A percentile compares a stretch with the other conserved stretches of the same genome.
These are phyloP conservation scores for Jackrogersella minutella DNA, from an alignment of 495 filamentous ascomycete genomes.

Conservation along the genomic window DNA sequence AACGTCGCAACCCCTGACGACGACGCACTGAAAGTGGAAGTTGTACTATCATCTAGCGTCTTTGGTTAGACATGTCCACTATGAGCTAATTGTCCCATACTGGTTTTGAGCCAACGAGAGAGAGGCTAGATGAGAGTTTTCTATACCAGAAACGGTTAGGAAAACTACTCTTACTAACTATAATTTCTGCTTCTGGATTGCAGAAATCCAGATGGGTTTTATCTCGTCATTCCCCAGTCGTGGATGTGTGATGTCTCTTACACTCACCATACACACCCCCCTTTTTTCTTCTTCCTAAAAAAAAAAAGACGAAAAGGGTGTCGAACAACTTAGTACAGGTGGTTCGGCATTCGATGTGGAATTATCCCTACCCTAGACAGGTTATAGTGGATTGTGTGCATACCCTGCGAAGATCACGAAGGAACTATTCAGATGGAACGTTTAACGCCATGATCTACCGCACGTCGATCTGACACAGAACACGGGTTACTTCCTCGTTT, in stretches of 20 bases:
- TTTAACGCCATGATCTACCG: constrained; percentile 53
- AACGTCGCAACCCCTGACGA: constrained; percentile 20
- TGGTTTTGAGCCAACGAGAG: not conserved
- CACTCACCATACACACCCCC: not conserved
- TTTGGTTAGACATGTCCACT: not conserved
- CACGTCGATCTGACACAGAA: constrained; percentile 47
- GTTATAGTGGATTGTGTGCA: not conserved
- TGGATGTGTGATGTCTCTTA: not conserved
- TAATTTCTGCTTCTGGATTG: not conserved
- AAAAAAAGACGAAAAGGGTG: too few relatives aligned
- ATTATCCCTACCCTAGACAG: not conserved
- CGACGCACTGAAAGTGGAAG: constrained; percentile 8
- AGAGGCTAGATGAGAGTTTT: not conserved
- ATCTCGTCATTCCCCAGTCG: not conserved
- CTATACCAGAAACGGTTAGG: constrained; percentile 7
- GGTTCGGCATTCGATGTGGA: not conserved
- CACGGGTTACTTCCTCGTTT: constrained; percentile 35
- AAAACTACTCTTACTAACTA: not conserved
- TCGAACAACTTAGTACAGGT: not conserved
- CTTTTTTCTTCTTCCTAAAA: too few relatives aligned
- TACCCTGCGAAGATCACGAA: constrained; percentile 48
- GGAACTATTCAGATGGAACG: constrained; percentile 46
- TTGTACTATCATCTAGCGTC: constrained; percentile 2
- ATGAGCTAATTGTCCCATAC: not conserved
- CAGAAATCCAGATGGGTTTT: not conserved